phyloP scores from a whole-genome alignment of 2,329 filamentous ascomycete species.

The Alternaria dauci region DNA sequence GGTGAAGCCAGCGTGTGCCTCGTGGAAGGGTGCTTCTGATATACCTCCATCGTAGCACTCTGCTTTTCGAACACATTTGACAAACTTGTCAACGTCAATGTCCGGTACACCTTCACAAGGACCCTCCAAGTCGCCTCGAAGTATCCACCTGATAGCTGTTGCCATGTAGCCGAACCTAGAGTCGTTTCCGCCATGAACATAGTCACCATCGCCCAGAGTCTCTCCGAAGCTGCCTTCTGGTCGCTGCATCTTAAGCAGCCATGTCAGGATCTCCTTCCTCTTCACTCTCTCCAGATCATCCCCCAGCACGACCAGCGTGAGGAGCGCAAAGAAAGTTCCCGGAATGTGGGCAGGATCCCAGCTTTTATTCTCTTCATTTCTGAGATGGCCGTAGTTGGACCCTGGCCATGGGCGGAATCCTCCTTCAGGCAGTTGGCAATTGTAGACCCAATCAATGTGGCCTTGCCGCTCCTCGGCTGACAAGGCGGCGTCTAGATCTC shows the following conservation, averaged over 20 bases:
- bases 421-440: conserved; percentile 83
- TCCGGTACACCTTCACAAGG: conserved; percentile 69
- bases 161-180: conserved; percentile 89
- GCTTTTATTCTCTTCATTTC: conserved; percentile 60
- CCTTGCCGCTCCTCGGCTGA: conserved; percentile 62
- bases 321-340: conserved; percentile 87
- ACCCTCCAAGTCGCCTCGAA: conserved; percentile 68
- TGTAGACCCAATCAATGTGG: conserved; percentile 80
- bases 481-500: conserved; percentile 65
- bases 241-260: conserved; percentile 80
- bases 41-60: conserved; percentile 86
- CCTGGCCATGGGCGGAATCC: conserved; percentile 88
- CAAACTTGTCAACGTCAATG: conserved; percentile 75
- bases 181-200: conserved; percentile 80
- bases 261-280: conserved; percentile 71
- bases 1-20: conserved; percentile 89
- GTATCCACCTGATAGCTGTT: conserved; percentile 80
- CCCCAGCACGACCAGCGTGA: conserved; percentile 72
- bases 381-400: conserved; percentile 63
- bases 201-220: conserved; percentile 67
- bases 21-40: conserved; percentile 77
- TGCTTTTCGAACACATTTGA: conserved; percentile 73
- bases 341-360: conserved; percentile 85
- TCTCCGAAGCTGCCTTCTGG: conserved; percentile 92
- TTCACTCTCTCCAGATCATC: conserved; percentile 71